A percentile compares a stretch with the other conserved stretches of the same genome.
Evolutionary conservation across 164 flowering plant species (phyloP).

Genomic region (Protea cynaroides): DNA sequence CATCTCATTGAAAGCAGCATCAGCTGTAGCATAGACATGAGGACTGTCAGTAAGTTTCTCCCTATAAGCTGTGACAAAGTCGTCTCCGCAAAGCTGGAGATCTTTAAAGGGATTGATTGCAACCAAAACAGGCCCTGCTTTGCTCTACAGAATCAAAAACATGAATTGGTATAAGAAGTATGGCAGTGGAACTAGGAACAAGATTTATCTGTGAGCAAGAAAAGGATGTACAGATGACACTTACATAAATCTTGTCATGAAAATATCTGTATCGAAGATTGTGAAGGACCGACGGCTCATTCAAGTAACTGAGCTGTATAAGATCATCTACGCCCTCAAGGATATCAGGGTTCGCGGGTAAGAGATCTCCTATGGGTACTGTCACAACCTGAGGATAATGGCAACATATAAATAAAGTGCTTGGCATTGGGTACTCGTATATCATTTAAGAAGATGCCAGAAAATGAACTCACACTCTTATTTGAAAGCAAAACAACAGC

Average conservation of each 20-base stretch:
- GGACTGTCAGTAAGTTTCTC: constrained; percentile 51
- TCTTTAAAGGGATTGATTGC: constrained; percentile 92
- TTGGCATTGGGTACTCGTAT: background rate
- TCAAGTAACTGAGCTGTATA: constrained; percentile 81
- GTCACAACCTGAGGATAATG: constrained; percentile 43
- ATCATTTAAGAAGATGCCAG: background rate
- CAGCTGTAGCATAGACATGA: constrained; percentile 77
- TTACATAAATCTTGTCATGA: constrained; percentile 64
- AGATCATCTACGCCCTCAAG: constrained; percentile 88
- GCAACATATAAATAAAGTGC: background rate
- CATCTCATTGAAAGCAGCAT: constrained; percentile 71
- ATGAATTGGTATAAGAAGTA: constrained; percentile 10
- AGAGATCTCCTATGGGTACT: constrained; percentile 44
- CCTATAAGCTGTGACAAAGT: constrained; percentile 45
- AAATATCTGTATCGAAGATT: constrained; percentile 70
- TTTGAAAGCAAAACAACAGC: constrained; percentile 48
- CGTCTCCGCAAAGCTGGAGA: constrained; percentile 50
- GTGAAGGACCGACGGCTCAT: constrained; percentile 94
- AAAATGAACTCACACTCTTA: constrained; percentile 58
- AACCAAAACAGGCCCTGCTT: constrained; percentile 91
- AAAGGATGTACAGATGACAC: constrained; percentile 11
- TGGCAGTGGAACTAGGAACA: background rate
- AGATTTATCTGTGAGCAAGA: background rate
- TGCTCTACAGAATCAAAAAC: constrained; percentile 48
- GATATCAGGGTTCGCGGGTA: constrained; percentile 88